Evolutionary conservation across 805 yeast genomes (phyloP).

Genomic region (Candida endomychidarum): DNA sequence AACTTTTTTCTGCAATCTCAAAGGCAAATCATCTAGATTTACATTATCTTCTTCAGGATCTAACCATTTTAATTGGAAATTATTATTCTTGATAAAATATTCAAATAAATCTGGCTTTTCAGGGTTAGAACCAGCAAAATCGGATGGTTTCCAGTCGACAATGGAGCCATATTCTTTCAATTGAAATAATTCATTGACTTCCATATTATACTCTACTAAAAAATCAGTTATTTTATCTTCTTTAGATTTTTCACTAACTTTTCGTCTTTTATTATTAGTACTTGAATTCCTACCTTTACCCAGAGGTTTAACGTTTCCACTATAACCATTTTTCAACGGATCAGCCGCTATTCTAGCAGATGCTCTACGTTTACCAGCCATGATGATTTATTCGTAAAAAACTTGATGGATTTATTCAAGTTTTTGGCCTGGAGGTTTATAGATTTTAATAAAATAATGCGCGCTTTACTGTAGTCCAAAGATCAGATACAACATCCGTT

Average conservation of each 20-base stretch:
- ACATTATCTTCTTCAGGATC: constrained; percentile 22
- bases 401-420: background rate
- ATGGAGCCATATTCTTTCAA: constrained; percentile 59
- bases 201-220: constrained; percentile 45
- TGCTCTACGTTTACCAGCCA: constrained; percentile 14
- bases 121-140: constrained; percentile 21
- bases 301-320: background rate
- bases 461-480: background rate
- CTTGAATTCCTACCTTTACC: background rate
- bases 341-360: constrained; percentile 11
- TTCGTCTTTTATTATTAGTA: constrained; percentile 22
- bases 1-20: constrained; percentile 40
- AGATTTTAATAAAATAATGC: background rate
- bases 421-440: background rate
- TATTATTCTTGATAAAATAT: constrained; percentile 27
- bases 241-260: constrained; percentile 14
- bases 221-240: constrained; percentile 39
- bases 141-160: constrained; percentile 60
- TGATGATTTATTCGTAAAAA: constrained; percentile 2
- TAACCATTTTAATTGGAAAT: constrained; percentile 32
- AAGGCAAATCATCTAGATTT: constrained; percentile 33
- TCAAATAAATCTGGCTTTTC: constrained; percentile 36
- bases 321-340: background rate
- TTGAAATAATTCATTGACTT: constrained; percentile 64
- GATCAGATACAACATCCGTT: no score